Conservation (phyloP, 768 basidiomycete species). For the Tulasnella sp. region DNA sequence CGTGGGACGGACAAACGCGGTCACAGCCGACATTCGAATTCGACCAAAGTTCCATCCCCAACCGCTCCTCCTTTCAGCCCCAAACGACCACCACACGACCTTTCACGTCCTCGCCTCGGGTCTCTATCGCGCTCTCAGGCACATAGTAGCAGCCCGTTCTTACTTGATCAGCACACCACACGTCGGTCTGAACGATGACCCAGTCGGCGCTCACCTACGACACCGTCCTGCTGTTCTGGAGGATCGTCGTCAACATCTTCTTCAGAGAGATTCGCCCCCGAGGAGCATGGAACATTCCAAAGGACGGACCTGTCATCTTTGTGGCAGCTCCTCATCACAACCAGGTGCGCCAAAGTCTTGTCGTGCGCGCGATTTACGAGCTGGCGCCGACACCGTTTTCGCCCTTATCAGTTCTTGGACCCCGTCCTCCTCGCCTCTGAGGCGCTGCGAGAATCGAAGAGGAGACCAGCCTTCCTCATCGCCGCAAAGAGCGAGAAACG, state of each 20-base stretch:
- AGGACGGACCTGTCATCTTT: constrained; percentile 83
- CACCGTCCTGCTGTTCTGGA: constrained; percentile 72
- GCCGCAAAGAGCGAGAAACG: constrained; percentile 84
- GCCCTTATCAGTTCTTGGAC: constrained; percentile 65
- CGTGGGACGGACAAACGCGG: not conserved
- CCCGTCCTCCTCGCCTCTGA: constrained; percentile 75
- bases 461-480: constrained; percentile 75
- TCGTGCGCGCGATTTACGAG: not conserved
- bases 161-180: not conserved
- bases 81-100: not conserved
- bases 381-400: not conserved
- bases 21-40: not conserved
- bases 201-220: constrained; percentile 41
- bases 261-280: constrained; percentile 91
- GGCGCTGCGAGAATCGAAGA: constrained; percentile 70
- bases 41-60: not conserved
- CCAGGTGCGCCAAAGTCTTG: constrained; percentile 41
- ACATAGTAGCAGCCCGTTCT: not conserved
- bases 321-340: constrained; percentile 89
- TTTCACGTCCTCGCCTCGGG: not conserved
- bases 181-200: not conserved
- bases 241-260: constrained; percentile 47
- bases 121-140: not conserved
- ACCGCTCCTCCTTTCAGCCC: not conserved
- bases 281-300: constrained; percentile 90